Percentiles rank a stretch among this genome's conserved stretches.
phyloP scores from a whole-genome alignment of 1,284 basidiomycete species.

The Mycosarcoma mackinlayi region DNA sequence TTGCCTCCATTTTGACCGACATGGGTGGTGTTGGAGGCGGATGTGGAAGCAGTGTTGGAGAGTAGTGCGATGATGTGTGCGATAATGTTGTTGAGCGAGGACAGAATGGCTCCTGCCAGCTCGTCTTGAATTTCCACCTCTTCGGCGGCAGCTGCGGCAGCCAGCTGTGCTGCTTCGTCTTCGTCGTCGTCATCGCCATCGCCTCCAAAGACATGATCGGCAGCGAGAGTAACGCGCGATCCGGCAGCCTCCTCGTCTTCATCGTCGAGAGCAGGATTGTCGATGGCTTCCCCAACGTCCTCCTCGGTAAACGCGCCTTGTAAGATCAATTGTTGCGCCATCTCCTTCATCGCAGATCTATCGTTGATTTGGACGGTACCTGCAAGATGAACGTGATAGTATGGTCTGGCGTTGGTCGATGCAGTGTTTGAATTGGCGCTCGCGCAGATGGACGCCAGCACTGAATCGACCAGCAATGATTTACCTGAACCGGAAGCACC shows the following conservation, averaged over 20 bases:
- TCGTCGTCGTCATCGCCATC: slow-evolving; percentile 32
- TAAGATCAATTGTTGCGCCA: slow-evolving; percentile 62
- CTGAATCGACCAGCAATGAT: slow-evolving; percentile 52
- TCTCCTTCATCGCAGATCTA: slow-evolving; percentile 58
- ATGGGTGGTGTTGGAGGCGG: background rate
- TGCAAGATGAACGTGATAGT: slow-evolving; percentile 54
- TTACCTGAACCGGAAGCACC: slow-evolving; percentile 61
- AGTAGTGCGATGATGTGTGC: slow-evolving; percentile 62
- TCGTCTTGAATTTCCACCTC: slow-evolving; percentile 44
- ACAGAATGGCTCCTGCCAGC: slow-evolving; percentile 29
- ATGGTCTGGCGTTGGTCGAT: slow-evolving; percentile 6
- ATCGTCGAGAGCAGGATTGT: background rate
- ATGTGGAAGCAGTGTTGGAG: slow-evolving; percentile 28
- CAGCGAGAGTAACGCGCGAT: background rate
- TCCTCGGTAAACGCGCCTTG: slow-evolving; percentile 57
- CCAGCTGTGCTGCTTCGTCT: background rate
- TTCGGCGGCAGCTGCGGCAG: slow-evolving; percentile 5
- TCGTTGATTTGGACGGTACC: slow-evolving; percentile 60
- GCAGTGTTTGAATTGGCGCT: background rate
- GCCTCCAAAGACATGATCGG: slow-evolving; percentile 39
- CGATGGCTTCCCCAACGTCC: slow-evolving; percentile 26
- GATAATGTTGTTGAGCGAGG: slow-evolving; percentile 51
- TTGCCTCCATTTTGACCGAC: background rate
- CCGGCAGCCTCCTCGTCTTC: slow-evolving; percentile 9
- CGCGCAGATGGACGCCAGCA: slow-evolving; percentile 31